Evolutionary conservation across 768 basidiomycete genomes (phyloP).

Genomic region (Amanita pseudoporphyria): DNA sequence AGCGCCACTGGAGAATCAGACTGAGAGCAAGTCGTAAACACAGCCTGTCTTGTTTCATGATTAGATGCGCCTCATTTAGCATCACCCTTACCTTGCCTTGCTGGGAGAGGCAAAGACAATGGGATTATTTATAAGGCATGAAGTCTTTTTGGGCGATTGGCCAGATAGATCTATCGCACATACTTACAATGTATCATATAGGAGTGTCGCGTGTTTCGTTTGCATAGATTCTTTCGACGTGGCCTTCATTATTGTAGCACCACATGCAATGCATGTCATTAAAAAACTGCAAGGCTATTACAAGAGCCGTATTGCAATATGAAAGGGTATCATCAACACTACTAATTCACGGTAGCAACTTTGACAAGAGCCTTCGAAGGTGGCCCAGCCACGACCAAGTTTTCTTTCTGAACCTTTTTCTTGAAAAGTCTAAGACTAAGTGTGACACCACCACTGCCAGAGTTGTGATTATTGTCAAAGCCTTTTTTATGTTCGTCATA

Average conservation of each 20-base stretch:
- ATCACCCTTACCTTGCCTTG: neutral
- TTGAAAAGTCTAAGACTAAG: conserved; percentile 27
- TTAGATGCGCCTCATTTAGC: neutral
- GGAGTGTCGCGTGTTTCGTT: neutral
- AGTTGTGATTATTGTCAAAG: conserved; percentile 26
- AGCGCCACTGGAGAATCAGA: neutral
- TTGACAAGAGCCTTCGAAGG: neutral
- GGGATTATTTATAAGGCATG: neutral
- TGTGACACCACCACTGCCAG: conserved; percentile 34
- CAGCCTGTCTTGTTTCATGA: neutral
- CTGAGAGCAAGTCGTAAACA: neutral
- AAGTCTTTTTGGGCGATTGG: neutral
- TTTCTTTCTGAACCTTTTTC: neutral
- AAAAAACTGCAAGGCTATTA: neutral
- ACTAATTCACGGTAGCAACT: neutral
- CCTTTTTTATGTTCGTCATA: conserved; percentile 36
- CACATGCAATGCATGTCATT: neutral
- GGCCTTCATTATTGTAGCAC: neutral
- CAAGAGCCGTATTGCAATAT: no score
- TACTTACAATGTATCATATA: neutral
- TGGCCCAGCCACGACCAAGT: neutral
- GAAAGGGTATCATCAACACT: neutral
- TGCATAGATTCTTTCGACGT: neutral
- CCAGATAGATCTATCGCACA: neutral
- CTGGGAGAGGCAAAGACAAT: neutral